Percentiles rank a stretch among this genome's conserved stretches.
Evolutionary conservation across 2,329 filamentous ascomycete genomes (phyloP).

Genomic region (Hymenoscyphus fraxineus): DNA sequence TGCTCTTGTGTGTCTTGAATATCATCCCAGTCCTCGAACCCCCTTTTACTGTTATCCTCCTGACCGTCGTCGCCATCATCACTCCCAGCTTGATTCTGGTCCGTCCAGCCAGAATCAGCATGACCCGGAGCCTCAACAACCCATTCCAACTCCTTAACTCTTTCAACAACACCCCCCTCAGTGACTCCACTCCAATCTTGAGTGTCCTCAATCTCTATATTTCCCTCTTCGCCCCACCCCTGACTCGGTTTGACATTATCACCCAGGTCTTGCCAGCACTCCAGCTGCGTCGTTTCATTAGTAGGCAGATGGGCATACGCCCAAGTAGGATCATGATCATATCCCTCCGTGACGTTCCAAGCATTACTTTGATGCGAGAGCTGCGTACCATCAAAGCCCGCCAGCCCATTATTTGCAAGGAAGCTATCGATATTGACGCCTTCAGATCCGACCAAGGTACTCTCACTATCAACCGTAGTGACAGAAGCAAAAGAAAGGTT

Average conservation of each 20-base stretch:
- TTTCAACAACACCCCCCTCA: not conserved
- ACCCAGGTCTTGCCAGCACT: slow-evolving; percentile 8
- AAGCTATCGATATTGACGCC: slow-evolving; percentile 22
- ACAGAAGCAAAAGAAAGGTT: slow-evolving; percentile 40
- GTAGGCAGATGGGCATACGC: not conserved
- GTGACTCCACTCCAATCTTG: slow-evolving; percentile 6
- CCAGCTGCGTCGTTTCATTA: slow-evolving; percentile 4
- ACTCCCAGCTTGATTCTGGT: not conserved
- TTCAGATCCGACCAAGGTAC: slow-evolving; percentile 30
- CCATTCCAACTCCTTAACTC: slow-evolving; percentile 6
- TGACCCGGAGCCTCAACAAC: slow-evolving; percentile 6
- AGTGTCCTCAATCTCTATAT: not conserved
- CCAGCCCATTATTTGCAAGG: slow-evolving; percentile 11
- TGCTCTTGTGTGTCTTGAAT: slow-evolving; percentile 1
- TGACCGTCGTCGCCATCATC: not conserved
- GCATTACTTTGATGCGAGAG: slow-evolving; percentile 4
- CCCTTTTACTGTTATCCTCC: not conserved
- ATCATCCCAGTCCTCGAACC: slow-evolving; percentile 4
- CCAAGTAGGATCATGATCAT: slow-evolving; percentile 16
- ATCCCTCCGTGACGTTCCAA: slow-evolving; percentile 14
- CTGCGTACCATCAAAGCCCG: slow-evolving; percentile 15
- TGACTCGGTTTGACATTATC: not conserved
- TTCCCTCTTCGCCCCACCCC: not conserved
- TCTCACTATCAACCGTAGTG: slow-evolving; percentile 33
- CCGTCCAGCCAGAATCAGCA: slow-evolving; percentile 12